Conservation (phyloP, 1,139 yeast species). For the Yamadazyma pseudoaaseri region DNA sequence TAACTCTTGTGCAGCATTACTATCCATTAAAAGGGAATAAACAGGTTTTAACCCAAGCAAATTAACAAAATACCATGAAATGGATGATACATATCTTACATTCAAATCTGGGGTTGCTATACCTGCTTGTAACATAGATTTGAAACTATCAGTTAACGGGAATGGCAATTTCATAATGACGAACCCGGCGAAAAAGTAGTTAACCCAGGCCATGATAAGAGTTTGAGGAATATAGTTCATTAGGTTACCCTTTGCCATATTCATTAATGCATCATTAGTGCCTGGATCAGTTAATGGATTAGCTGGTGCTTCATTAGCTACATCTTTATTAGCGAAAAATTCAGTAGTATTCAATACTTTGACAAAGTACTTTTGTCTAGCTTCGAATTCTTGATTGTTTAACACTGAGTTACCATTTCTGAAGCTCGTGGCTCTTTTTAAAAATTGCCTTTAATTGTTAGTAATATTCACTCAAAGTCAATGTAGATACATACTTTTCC, state of each 20-base stretch:
- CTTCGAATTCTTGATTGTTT: constrained; percentile 43
- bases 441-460: constrained; percentile 45
- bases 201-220: constrained; percentile 93
- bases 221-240: constrained; percentile 91
- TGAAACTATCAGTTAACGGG: constrained; percentile 85
- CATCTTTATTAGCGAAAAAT: constrained; percentile 46
- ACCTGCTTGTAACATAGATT: constrained; percentile 88
- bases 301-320: constrained; percentile 42
- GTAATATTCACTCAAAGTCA: too few species aligned
- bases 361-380: constrained; percentile 45
- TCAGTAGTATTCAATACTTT: constrained; percentile 51
- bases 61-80: constrained; percentile 96
- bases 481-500: constrained; percentile 46
- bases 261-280: constrained; percentile 72
- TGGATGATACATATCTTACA: constrained; percentile 90
- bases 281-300: constrained; percentile 73
- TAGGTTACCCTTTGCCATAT: constrained; percentile 77
- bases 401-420: constrained; percentile 48
- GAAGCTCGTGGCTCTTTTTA: constrained; percentile 57
- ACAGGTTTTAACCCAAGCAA: constrained; percentile 83
- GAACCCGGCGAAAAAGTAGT: constrained; percentile 89
- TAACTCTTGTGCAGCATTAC: constrained; percentile 47
- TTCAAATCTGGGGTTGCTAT: constrained; percentile 82
- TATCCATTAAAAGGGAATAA: constrained; percentile 65
- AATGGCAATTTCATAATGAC: constrained; percentile 61